A percentile compares a stretch with the other conserved stretches of the same genome.
phyloP scores from a whole-genome alignment of 176 grass and related monocot species.

The Elymus sibiricus region DNA sequence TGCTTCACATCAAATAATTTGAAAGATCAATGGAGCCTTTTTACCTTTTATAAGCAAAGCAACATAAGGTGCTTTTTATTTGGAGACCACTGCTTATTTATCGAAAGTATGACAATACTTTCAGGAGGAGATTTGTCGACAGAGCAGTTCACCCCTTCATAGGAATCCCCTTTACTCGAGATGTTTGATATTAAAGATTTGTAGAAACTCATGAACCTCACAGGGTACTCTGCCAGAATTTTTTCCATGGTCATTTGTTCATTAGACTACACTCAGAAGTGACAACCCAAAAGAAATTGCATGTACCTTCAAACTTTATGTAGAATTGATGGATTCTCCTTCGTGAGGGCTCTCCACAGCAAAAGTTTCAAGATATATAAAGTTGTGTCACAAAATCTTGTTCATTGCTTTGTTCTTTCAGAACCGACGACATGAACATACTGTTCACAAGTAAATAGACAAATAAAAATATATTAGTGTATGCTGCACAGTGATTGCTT shows the following conservation, averaged over 20 bases:
- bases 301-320: conserved; percentile 44
- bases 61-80: not conserved
- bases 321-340: too few species aligned
- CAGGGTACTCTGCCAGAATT: conserved; percentile 53
- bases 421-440: too few species aligned
- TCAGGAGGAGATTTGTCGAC: not conserved
- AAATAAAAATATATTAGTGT: too few species aligned
- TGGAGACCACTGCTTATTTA: conserved; percentile 13
- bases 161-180: not conserved
- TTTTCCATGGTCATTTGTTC: not conserved
- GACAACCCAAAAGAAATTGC: not conserved
- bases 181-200: conserved; percentile 40
- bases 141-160: not conserved
- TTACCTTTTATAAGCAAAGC: not conserved
- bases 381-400: too few species aligned
- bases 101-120: not conserved
- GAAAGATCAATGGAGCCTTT: too few species aligned
- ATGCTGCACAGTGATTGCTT: too few species aligned
- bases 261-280: not conserved
- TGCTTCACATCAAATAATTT: too few species aligned
- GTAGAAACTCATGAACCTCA: conserved; percentile 57
- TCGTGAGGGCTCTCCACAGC: too few species aligned
- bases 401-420: too few species aligned
- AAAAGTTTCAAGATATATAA: too few species aligned
- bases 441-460: too few species aligned